Evolutionary conservation across 306 rosid genomes (phyloP), one percentile per base, ranked within the genome.

Genomic region (Neltuma alba): DNA sequence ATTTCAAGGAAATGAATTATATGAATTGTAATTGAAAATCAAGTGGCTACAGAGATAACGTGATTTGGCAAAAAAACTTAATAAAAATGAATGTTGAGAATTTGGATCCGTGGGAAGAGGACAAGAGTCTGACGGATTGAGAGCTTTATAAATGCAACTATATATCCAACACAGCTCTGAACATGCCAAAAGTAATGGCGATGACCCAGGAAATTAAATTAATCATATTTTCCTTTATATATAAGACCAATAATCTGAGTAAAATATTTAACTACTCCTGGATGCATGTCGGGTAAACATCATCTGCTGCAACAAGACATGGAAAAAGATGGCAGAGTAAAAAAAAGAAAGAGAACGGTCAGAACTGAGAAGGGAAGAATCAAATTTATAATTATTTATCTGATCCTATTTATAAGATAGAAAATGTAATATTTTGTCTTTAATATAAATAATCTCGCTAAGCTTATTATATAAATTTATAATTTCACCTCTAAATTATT

Each of bases 271-370:
- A 86, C 89, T 55, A 82, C 84, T 68, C 69, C 76, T 76, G 79
- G 83, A 83, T 80, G 36, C 85, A 52, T 80, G 83, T 78, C 87
- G 86, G 83, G 82, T 72, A 87, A 87, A 80, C 76, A 76, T 67
- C 77, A 68, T 75, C 64, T 83, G 57, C 74, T 78, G 57, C 57
- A 57, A 61, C 79, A 76, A 79, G 4, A 74, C 83, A 54, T 75
- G 20, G 79, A 86, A 69, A 78, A 76, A 28, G 2, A 73, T 23
- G 76, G 58, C 70, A 82, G 82, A 6, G 44, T 42, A 44, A 15
- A 36, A 15, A 6, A 4, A 20, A 31, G 23, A 13, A 20, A 50
- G 38, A 7, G 44, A 73, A 57, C 34, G 58, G 34, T 21, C 33
- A 8, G 30, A 52, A 42, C 25, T 30, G 21, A 12, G 23, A 55